Evolutionary conservation across 2,329 filamentous ascomycete species (phyloP).

Genomic region (Trichoderma sp.): DNA sequence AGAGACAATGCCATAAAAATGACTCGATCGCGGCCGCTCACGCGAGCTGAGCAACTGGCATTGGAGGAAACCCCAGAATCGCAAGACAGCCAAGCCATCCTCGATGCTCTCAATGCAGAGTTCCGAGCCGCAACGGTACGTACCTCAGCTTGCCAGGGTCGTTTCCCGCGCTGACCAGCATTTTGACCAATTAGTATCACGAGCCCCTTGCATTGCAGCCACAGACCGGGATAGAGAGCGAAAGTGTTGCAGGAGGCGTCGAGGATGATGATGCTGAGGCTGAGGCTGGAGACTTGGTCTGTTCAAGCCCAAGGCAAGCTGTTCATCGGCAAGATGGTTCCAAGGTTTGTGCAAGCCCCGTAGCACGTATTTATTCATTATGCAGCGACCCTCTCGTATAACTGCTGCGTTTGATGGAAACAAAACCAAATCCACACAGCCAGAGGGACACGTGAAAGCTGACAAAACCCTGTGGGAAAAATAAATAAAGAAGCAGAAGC

Average conservation of each 20-base stretch:
- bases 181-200: constrained; percentile 12
- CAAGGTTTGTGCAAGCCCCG: constrained; percentile 4
- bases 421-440: not conserved
- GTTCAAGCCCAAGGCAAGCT: not conserved
- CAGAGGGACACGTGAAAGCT: constrained; percentile 1
- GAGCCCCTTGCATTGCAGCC: constrained; percentile 7
- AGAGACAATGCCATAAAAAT: constrained; percentile 28
- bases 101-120: constrained; percentile 38
- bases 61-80: constrained; percentile 37
- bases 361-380: not conserved
- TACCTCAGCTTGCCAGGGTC: constrained; percentile 11
- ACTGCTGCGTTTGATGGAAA: not conserved
- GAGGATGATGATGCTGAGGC: not conserved
- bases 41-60: constrained; percentile 30
- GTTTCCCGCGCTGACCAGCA: not conserved
- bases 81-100: constrained; percentile 46
- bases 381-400: not conserved
- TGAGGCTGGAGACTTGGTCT: not conserved
- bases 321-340: not conserved
- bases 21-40: constrained; percentile 30
- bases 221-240: not conserved
- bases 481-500: not conserved
- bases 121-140: constrained; percentile 34
- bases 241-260: not conserved
- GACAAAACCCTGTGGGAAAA: not conserved